These are phyloP conservation scores for Castanopsis chinensis DNA, from an alignment of 306 rosid species.

Conservation along the genomic window DNA sequence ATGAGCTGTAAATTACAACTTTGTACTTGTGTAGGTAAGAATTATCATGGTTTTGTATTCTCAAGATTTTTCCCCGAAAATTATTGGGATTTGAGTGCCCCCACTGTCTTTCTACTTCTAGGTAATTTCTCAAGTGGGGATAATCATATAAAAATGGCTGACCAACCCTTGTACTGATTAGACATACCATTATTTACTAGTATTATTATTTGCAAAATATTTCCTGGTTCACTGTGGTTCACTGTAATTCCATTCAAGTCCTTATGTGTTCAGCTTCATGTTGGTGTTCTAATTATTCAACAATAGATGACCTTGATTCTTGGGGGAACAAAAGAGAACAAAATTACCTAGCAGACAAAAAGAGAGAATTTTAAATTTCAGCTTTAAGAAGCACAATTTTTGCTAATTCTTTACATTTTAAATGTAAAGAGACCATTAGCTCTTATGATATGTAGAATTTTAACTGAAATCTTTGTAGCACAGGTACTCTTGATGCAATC, in stretches of 20 bases:
- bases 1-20: too few relatives aligned
- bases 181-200: background rate
- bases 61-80: too few relatives aligned
- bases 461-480: background rate
- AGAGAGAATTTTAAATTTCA: background rate
- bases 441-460: background rate
- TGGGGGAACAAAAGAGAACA: too few relatives aligned
- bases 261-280: background rate
- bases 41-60: too few relatives aligned
- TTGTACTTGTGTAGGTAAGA: too few relatives aligned
- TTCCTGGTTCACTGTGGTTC: background rate
- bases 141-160: background rate
- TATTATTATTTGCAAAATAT: background rate
- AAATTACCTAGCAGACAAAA: too few relatives aligned
- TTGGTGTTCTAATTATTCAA: too few relatives aligned
- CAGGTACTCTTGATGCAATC: constrained; percentile 78
- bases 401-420: background rate
- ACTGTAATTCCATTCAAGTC: background rate
- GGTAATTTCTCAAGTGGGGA: too few relatives aligned
- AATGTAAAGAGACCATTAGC: background rate
- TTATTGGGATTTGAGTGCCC: too few relatives aligned
- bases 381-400: background rate
- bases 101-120: too few relatives aligned
- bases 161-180: background rate
- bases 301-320: too few relatives aligned